phyloP scores from a whole-genome alignment of 2,329 filamentous ascomycete genomes.

The Bipolaris gigantea region DNA sequence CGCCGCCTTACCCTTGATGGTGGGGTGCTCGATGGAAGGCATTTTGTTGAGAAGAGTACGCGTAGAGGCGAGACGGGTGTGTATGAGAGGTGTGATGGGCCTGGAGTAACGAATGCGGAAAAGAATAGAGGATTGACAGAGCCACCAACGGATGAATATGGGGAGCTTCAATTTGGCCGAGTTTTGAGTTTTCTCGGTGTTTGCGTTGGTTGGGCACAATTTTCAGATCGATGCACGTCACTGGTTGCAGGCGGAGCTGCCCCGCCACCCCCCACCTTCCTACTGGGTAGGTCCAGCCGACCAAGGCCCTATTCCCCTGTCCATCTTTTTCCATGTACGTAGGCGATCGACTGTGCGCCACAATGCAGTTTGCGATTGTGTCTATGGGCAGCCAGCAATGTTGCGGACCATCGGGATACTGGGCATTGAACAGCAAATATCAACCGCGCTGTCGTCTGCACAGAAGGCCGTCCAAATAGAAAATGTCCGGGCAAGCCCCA shows the following conservation, averaged over 20 bases:
- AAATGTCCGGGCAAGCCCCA: constrained; percentile 15
- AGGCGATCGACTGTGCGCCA: background rate
- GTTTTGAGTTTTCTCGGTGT: constrained; percentile 18
- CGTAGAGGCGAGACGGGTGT: constrained; percentile 3
- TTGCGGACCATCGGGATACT: background rate
- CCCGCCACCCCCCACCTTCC: constrained; percentile 16
- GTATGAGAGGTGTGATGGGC: background rate
- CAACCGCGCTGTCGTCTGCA: background rate
- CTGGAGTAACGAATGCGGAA: constrained; percentile 7
- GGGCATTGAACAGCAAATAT: background rate
- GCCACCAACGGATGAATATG: constrained; percentile 25
- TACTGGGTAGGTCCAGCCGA: constrained; percentile 16
- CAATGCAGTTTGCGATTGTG: background rate
- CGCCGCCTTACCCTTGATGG: constrained; percentile 66
- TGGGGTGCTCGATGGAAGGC: constrained; percentile 70
- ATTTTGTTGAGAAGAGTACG: constrained; percentile 53
- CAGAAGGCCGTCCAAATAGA: background rate
- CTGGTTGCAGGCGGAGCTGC: constrained; percentile 18
- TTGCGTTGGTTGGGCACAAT: constrained; percentile 14
- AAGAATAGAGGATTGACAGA: constrained; percentile 15
- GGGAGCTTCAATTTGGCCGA: constrained; percentile 26
- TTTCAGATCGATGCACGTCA: constrained; percentile 25
- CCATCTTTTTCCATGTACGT: background rate
- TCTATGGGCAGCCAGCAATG: background rate
- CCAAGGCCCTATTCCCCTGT: constrained; percentile 1